Base-by-base conservation (phyloP, 2,329 filamentous ascomycete genomes). In the Alternaria brassicicola region DNA sequence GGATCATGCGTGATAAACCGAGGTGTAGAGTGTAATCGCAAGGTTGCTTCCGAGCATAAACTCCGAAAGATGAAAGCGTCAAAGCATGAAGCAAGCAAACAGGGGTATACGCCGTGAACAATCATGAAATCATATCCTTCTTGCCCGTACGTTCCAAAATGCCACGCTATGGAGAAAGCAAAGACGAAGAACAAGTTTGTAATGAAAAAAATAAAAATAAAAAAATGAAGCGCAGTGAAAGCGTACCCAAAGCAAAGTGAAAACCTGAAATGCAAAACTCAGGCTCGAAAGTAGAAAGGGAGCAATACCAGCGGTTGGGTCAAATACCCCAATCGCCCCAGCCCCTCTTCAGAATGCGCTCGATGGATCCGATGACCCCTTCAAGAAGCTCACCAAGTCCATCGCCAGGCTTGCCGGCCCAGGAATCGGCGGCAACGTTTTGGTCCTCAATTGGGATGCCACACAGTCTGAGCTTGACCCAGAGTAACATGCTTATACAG, bases 321-420 rank as follows among this genome's bases (percentile, higher is more conserved):
- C 48, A 76, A 17, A 75, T 58, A 33, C 60, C 65, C 72, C 70
- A 76, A 3, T 59, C 64, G n/a, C 66, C 63, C 74, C 75, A 77
- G 1, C 67, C 68, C 8, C 63, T 59, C 7, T 57, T 49, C 45
- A 76, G 59, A 15, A 76, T 66, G 26, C 69, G 69, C 46, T 75
- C 72, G n/a, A 77, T 48, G 6, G 68, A 68, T 0, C 64, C 55
- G 3, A 72, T 62, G 17, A 72, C 64, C 5, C 68, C 66, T 26
- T 74, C 67, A 15, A 75, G 57, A 5, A 76, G 62, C 49, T 76
- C 74, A 3, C 74, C 75, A 12, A 67, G 64, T 2, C 67, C 52
- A 17, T 71, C 67, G 3, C 60, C 64, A 35, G 67, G 58, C n/a
- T 55, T 38, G 28, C 57, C 51, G 9, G 54, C 51, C 45, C 58